Evolutionary conservation across 768 basidiomycete species (phyloP).

Genomic region (Gautieria morchelliformis): DNA sequence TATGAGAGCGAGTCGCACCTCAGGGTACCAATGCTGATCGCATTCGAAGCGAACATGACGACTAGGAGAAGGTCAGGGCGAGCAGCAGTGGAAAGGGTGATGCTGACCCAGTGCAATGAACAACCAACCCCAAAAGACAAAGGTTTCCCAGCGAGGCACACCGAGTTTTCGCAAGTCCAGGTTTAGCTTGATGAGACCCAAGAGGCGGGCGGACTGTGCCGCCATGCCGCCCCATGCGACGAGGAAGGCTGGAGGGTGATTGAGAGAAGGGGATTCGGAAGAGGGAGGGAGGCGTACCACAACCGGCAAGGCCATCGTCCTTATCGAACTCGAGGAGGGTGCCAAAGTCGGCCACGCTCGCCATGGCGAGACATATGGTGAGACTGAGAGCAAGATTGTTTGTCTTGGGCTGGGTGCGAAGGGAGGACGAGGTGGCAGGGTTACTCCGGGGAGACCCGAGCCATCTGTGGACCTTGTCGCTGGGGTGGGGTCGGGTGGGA

Average conservation of each 20-base stretch:
- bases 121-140: constrained; percentile 22
- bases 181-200: constrained; percentile 29
- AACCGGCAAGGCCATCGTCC: constrained; percentile 12
- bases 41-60: constrained; percentile 32
- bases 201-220: constrained; percentile 26
- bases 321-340: constrained; percentile 21
- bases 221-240: constrained; percentile 38
- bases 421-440: not conserved
- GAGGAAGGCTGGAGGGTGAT: constrained; percentile 26
- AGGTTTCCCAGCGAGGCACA: constrained; percentile 24
- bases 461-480: constrained; percentile 3
- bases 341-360: constrained; percentile 22
- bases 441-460: not conserved
- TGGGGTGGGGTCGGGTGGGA: not conserved
- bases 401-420: not conserved
- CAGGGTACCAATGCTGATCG: constrained; percentile 26
- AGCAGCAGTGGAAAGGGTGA: not conserved
- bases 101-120: constrained; percentile 27
- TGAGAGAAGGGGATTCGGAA: not conserved
- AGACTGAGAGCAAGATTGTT: constrained; percentile 17
- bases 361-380: constrained; percentile 22
- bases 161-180: constrained; percentile 25
- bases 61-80: constrained; percentile 16
- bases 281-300: constrained; percentile 15
- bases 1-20: constrained; percentile 18